Percentiles rank a stretch among this genome's conserved stretches.
phyloP scores from a whole-genome alignment of 495 filamentous ascomycete genomes.

The Aspergillus funiculosus region DNA sequence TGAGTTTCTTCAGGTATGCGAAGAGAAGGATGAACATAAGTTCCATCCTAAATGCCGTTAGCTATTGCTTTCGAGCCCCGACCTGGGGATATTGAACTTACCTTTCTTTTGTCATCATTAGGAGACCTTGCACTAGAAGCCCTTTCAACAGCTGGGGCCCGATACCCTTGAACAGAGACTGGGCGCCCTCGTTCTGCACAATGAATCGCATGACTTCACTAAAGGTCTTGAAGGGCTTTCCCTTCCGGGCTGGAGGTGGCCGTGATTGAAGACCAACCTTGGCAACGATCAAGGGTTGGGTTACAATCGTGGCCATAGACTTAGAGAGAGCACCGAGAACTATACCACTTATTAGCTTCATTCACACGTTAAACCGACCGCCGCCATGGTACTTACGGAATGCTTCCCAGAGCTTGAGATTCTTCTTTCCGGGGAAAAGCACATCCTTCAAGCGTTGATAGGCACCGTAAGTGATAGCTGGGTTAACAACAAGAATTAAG shows the following conservation, averaged over 20 bases:
- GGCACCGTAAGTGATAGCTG: conserved; percentile 95
- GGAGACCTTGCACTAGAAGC: conserved; percentile 82
- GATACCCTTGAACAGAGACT: conserved; percentile 93
- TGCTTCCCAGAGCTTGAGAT: conserved; percentile 78
- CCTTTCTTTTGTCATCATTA: conserved; percentile 99
- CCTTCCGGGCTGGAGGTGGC: conserved; percentile 74
- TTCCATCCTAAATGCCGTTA: conserved; percentile 64
- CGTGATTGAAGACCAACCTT: conserved; percentile 95
- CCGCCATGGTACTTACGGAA: conserved; percentile 60
- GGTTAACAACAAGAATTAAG: conserved; percentile 93
- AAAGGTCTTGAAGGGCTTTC: conserved; percentile 93
- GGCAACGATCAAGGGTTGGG: conserved; percentile 94
- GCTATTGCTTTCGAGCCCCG: conserved; percentile 10
- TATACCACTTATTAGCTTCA: conserved; percentile 30
- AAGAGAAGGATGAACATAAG: conserved; percentile 83
- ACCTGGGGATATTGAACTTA: conserved; percentile 39
- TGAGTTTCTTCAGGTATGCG: conserved; percentile 66
- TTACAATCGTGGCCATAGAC: conserved; percentile 82
- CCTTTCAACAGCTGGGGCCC: conserved; percentile 92
- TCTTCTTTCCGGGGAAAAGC: conserved; percentile 71
- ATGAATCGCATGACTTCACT: conserved; percentile 93
- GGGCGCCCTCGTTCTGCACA: conserved; percentile 72
- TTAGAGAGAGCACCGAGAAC: conserved; percentile 93
- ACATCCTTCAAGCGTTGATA: conserved; percentile 84
- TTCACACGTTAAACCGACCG: neutral